Conservation (phyloP, 768 basidiomycete species). For the Termitomyces sp. region DNA sequence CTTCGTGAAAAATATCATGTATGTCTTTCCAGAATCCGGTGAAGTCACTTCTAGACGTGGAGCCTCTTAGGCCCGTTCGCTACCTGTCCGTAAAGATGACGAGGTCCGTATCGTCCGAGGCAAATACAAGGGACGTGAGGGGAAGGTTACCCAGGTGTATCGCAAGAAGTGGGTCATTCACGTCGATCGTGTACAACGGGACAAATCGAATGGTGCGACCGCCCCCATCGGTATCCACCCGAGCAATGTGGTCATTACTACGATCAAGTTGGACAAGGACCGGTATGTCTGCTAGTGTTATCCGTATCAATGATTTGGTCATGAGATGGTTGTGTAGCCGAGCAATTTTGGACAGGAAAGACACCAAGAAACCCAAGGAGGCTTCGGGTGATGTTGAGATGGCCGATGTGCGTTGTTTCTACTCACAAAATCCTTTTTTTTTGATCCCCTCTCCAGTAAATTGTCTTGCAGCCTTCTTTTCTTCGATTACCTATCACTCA, state of each 20-base stretch:
- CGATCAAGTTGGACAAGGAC: constrained; percentile 91
- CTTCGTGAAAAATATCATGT: constrained; percentile 90
- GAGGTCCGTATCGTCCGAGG: constrained; percentile 96
- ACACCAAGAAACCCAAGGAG: constrained; percentile 58
- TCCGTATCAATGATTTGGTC: background rate
- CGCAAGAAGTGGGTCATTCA: constrained; percentile 99
- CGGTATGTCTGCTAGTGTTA: constrained; percentile 39
- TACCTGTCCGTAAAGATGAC: constrained; percentile 97
- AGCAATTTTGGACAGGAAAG: constrained; percentile 83
- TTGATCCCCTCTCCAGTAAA: constrained; percentile 22
- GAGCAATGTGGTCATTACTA: constrained; percentile 92
- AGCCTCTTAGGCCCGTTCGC: constrained; percentile 64
- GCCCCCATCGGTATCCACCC: constrained; percentile 94
- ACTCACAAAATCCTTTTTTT: background rate
- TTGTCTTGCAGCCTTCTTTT: constrained; percentile 18
- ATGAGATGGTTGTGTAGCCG: constrained; percentile 39
- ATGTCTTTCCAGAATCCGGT: constrained; percentile 23
- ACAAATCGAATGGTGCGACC: constrained; percentile 95
- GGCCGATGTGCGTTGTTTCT: constrained; percentile 57
- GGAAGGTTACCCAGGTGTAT: constrained; percentile 96
- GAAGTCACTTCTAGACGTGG: background rate
- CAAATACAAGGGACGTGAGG: constrained; percentile 98
- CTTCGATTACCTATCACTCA: constrained; percentile 26
- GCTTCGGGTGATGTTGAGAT: constrained; percentile 62
- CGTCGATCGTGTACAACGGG: constrained; percentile 95